Base-by-base conservation (phyloP, 2,329 filamentous ascomycete species). In the Microsporum canis region DNA sequence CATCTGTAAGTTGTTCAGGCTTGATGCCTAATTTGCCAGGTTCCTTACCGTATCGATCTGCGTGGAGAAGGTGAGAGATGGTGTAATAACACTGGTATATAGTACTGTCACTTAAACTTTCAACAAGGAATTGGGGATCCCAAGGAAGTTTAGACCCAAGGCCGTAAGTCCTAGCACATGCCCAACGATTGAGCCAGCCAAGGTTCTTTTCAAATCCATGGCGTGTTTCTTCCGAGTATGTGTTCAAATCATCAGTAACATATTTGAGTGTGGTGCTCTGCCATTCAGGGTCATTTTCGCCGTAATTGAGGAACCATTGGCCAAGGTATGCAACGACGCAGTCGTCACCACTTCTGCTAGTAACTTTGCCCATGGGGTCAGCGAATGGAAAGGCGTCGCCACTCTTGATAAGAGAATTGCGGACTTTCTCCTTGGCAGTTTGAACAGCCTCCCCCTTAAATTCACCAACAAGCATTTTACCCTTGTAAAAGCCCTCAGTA, bases 271-370 rank as follows among this genome's bases (percentile, higher is more conserved):
- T 89, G 49, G 82, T 80, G 64, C 88, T 77, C 71, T 88, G 88
- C 94, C 94, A 97, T 57, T 86, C 82, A 49, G 78, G 76, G 67
- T 86, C 84, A 64, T 89, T 89, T 76, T 91, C 88, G 64, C 94
- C 94, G 70, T 99, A 99, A 76, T 96, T 92, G 68, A 99, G 80
- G 77, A 95, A 99, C 91, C 94, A 99, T 76, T 99, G 94, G 68
- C 96, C 92, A 71, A 97, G 85, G 66, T 92, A 86, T 34, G 91
- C 88, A 63, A 94, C 92, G 62, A 96, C 91, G 72, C 94, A 97
- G 67, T 95, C 89, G 70, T 97, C 92, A 33, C 87, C 89, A 67
- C 89, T 95, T 74, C 94, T 83, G 71, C 88, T 92, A 63, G 95
- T 84, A 66, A 97, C 94, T 74, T 88, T 84, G 68, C 88, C 87